These are phyloP conservation scores for Graphilbum fragrans DNA, from an alignment of 2,329 filamentous ascomycete species.

Conservation along the genomic window DNA sequence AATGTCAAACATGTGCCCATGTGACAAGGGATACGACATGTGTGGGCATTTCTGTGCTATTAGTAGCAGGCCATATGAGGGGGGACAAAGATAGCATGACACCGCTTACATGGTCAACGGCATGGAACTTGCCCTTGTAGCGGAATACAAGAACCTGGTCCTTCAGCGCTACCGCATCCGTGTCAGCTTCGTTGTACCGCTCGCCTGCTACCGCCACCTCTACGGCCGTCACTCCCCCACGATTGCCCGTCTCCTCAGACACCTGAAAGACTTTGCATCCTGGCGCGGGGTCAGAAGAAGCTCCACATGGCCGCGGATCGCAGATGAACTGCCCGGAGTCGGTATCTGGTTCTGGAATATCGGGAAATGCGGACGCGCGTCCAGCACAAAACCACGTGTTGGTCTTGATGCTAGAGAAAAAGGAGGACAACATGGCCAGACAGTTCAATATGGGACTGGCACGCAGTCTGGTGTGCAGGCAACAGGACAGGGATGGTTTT, in stretches of 20 bases:
- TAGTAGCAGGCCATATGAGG: neutral
- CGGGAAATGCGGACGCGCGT: slow-evolving; percentile 40
- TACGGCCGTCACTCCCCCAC: slow-evolving; percentile 11
- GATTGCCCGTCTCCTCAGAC: slow-evolving; percentile 24
- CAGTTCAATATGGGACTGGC: too few relatives aligned
- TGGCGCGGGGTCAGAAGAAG: slow-evolving; percentile 22
- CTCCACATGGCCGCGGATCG: slow-evolving; percentile 22
- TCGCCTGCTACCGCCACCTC: slow-evolving; percentile 22
- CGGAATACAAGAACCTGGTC: slow-evolving; percentile 56
- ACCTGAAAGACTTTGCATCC: slow-evolving; percentile 49
- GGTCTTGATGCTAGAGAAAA: neutral
- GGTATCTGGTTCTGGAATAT: slow-evolving; percentile 23
- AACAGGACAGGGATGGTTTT: neutral
- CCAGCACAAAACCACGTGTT: slow-evolving; percentile 37
- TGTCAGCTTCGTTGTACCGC: slow-evolving; percentile 15
- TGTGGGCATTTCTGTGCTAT: slow-evolving; percentile 51
- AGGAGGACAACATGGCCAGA: too few relatives aligned
- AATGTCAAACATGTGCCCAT: slow-evolving; percentile 54
- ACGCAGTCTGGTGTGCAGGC: neutral
- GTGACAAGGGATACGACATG: slow-evolving; percentile 51
- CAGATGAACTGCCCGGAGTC: slow-evolving; percentile 18
- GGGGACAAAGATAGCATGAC: neutral
- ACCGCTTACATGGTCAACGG: slow-evolving; percentile 55
- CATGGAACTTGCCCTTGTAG: slow-evolving; percentile 52
- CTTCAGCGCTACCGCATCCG: slow-evolving; percentile 25